Conservation (phyloP, 306 rosid species). For the Sechiopsis laciniata region DNA sequence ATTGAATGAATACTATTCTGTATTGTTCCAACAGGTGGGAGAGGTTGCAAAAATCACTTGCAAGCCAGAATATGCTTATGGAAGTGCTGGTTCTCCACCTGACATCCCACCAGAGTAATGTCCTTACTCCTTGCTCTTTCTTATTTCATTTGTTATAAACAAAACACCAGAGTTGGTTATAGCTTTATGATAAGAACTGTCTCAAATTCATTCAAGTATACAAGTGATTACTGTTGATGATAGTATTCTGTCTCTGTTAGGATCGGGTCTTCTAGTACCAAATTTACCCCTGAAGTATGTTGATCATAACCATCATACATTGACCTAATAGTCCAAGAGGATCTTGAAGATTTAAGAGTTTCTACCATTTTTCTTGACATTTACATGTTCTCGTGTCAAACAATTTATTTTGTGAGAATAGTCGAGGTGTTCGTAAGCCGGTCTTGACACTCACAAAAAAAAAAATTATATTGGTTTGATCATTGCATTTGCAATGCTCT, state of each 20-base stretch:
- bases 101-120: conserved; percentile 87
- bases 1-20: conserved; percentile 23
- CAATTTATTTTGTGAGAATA: too few species aligned
- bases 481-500: not conserved
- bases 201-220: not conserved
- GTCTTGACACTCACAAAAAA: too few species aligned
- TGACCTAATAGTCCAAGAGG: too few species aligned
- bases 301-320: too few species aligned
- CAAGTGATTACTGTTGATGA: not conserved
- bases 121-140: conserved; percentile 22
- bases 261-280: not conserved
- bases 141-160: not conserved
- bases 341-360: too few species aligned
- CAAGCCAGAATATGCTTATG: conserved; percentile 92
- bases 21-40: conserved; percentile 53
- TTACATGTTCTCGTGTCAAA: too few species aligned
- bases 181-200: not conserved
- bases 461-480: too few species aligned
- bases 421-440: too few species aligned
- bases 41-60: conserved; percentile 86
- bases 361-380: too few species aligned
- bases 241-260: not conserved
- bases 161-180: not conserved
- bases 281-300: not conserved
- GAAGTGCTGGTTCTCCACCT: conserved; percentile 89